Percentiles rank a stretch among this genome's conserved stretches.
phyloP scores from a whole-genome alignment of 1,284 basidiomycete genomes.

The Naganishia sp. region DNA sequence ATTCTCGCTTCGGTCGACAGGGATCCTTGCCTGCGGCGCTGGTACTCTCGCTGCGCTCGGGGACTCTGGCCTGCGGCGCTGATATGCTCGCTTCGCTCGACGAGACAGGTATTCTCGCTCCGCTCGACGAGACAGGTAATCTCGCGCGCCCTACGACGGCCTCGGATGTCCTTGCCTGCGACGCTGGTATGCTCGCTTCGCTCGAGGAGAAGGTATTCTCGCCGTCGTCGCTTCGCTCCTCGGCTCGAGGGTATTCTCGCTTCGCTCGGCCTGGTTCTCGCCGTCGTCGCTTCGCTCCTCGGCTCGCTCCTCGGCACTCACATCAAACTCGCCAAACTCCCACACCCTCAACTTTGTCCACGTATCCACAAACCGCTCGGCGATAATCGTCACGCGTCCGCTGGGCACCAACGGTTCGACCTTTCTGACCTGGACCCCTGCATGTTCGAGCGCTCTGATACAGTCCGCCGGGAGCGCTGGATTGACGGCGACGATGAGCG shows the following conservation, averaged over 20 bases:
- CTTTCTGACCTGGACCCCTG: conserved; percentile 31
- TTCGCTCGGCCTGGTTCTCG: background rate
- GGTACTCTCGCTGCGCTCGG: background rate
- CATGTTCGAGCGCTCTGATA: conserved; percentile 28
- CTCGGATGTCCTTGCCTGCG: background rate
- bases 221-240: background rate
- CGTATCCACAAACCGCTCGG: conserved; percentile 70
- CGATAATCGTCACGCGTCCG: conserved; percentile 33
- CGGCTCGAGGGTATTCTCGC: background rate
- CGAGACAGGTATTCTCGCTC: background rate
- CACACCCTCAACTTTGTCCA: conserved; percentile 88
- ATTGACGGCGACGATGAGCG: conserved; percentile 39
- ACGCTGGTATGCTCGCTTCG: background rate
- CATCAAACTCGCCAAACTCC: conserved; percentile 72
- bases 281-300: background rate
- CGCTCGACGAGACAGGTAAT: too few relatives aligned
- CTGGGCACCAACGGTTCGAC: conserved; percentile 33
- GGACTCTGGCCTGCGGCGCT: too few relatives aligned
- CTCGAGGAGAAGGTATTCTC: background rate
- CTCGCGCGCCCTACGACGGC: too few relatives aligned
- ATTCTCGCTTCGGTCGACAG: background rate
- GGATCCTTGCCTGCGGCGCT: too few relatives aligned
- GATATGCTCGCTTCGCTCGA: background rate
- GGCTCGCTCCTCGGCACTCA: conserved; percentile 49
- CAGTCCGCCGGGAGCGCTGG: conserved; percentile 28